Percentiles rank a stretch among this genome's conserved stretches.
Conservation (phyloP, 176 grass and related monocot species). For the Carex littledalei region DNA sequence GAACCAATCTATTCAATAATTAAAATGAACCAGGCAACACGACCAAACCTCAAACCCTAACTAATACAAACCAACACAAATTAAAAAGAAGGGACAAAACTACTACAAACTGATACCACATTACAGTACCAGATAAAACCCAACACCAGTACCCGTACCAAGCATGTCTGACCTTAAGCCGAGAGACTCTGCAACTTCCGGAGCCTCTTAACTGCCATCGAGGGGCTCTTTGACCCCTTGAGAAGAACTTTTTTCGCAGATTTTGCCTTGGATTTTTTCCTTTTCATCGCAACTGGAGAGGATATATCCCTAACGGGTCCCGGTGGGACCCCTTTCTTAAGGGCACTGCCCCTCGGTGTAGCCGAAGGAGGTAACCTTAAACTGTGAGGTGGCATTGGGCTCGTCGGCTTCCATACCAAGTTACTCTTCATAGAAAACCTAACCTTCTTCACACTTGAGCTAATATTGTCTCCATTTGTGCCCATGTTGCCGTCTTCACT, state of each 20-base stretch:
- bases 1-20: slow-evolving; percentile 1
- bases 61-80: slow-evolving; percentile 5
- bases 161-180: slow-evolving; percentile 20
- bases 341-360: slow-evolving; percentile 87
- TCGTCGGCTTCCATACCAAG: slow-evolving; percentile 84
- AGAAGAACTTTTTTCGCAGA: slow-evolving; percentile 65
- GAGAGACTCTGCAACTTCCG: slow-evolving; percentile 70
- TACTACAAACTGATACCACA: neutral
- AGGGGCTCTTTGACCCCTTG: slow-evolving; percentile 48
- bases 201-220: slow-evolving; percentile 60
- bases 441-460: slow-evolving; percentile 52
- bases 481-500: slow-evolving; percentile 14
- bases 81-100: neutral
- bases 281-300: slow-evolving; percentile 31
- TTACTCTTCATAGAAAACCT: slow-evolving; percentile 96
- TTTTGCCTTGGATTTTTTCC: slow-evolving; percentile 56
- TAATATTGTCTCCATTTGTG: slow-evolving; percentile 28
- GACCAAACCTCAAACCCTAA: neutral
- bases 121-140: neutral
- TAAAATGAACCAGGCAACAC: neutral
- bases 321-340: slow-evolving; percentile 83
- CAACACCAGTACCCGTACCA: neutral
- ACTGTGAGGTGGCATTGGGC: slow-evolving; percentile 69
- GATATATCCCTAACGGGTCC: slow-evolving; percentile 69
- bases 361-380: slow-evolving; percentile 82